phyloP scores from a whole-genome alignment of 2,329 filamentous ascomycete genomes.

The Coniochaeta sp. region DNA sequence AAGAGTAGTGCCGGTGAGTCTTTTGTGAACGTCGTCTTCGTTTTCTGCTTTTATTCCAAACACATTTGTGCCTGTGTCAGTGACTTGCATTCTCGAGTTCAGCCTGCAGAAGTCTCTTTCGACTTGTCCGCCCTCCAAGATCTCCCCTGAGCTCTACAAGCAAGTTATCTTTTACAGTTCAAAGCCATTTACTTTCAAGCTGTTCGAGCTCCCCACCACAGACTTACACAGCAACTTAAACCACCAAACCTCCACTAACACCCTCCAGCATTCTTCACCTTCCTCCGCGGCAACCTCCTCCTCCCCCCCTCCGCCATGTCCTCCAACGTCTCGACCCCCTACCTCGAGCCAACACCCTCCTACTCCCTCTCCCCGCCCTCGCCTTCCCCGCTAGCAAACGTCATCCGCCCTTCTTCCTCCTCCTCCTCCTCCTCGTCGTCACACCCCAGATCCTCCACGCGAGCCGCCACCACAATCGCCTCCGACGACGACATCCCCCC shows the following conservation, averaged over 20 bases:
- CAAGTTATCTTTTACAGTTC: no score
- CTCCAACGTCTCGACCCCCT: slow-evolving; percentile 58
- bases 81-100: no score
- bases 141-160: no score
- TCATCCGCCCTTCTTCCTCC: slow-evolving; percentile 21
- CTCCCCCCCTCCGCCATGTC: slow-evolving; percentile 56
- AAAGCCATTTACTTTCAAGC: no score
- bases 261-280: slow-evolving; percentile 69
- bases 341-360: slow-evolving; percentile 46
- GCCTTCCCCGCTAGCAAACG: slow-evolving; percentile 6
- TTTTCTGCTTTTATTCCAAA: no score
- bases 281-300: slow-evolving; percentile 72
- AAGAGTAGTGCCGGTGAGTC: slow-evolving; percentile 54
- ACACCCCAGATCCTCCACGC: no score
- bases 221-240: no score
- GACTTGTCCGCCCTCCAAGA: no score
- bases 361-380: slow-evolving; percentile 18
- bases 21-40: no score
- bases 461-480: slow-evolving; percentile 13
- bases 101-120: no score
- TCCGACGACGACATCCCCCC: slow-evolving; percentile 43
- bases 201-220: no score
- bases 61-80: not conserved
- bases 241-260: no score
- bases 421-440: slow-evolving; percentile 26